A percentile compares a stretch with the other conserved stretches of the same genome.
Conservation (phyloP, 306 rosid genomes). For the Cicer judaicum region DNA sequence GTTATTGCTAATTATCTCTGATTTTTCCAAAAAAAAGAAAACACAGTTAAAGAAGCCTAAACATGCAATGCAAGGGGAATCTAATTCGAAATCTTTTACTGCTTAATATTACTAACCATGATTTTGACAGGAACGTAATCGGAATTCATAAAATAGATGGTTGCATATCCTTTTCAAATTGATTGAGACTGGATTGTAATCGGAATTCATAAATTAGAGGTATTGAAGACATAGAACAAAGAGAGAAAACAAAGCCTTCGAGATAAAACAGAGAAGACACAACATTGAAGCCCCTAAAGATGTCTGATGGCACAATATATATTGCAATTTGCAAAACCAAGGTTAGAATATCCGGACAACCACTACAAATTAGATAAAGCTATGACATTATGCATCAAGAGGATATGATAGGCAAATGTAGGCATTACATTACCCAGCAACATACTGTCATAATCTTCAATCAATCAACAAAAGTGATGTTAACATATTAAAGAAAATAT, state of each 20-base stretch:
- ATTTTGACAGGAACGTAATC: neutral
- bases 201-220: neutral
- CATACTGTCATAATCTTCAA: neutral
- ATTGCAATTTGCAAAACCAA: neutral
- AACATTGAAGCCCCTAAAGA: no score
- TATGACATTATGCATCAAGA: neutral
- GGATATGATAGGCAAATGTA: neutral
- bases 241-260: neutral
- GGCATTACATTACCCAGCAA: neutral
- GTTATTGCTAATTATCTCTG: no score
- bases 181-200: neutral
- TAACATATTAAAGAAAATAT: neutral
- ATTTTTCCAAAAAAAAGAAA: no score
- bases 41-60: neutral
- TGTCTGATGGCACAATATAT: no score
- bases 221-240: neutral
- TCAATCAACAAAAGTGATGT: neutral
- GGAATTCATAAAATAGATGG: neutral
- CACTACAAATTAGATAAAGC: neutral
- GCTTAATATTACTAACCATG: neutral
- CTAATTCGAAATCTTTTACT: neutral
- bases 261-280: neutral
- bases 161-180: neutral
- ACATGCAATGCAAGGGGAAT: neutral
- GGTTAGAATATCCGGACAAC: neutral